Percentiles rank a stretch among this genome's conserved stretches.
Conservation (phyloP, 2,329 filamentous ascomycete species). For the Cytospora piceicola region DNA sequence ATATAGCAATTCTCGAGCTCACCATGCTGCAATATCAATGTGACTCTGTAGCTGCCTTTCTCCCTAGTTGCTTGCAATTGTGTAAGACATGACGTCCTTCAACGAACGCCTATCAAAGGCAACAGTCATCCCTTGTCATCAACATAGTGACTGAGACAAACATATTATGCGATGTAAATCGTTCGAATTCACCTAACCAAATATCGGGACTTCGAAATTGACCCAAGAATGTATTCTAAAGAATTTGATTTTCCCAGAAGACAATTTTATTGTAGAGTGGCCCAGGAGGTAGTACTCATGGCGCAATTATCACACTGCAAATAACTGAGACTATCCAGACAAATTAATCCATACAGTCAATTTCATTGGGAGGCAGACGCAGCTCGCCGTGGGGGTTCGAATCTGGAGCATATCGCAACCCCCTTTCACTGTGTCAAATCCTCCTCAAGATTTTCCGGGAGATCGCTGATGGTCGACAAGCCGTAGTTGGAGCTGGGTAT, state of each 20-base stretch:
- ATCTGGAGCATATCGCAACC: not conserved
- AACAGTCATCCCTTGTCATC: constrained; percentile 12
- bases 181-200: not conserved
- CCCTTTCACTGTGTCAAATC: not conserved
- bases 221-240: not conserved
- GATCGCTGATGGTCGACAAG: not conserved
- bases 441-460: not conserved
- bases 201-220: not conserved
- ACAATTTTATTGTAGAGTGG: not conserved
- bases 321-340: not conserved
- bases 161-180: not conserved
- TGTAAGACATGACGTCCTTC: constrained; percentile 15
- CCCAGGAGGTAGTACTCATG: not conserved
- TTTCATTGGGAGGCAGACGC: not conserved
- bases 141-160: constrained; percentile 4
- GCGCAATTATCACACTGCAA: not conserved
- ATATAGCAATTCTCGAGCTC: constrained; percentile 1
- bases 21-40: not conserved
- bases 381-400: not conserved
- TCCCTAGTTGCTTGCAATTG: constrained; percentile 24
- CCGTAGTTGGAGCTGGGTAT: not conserved
- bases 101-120: not conserved
- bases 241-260: not conserved
- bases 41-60: not conserved
- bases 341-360: not conserved